Evolutionary conservation across 768 basidiomycete genomes (phyloP), one percentile per base, ranked within the genome.

Genomic region (Boletales sp.): DNA sequence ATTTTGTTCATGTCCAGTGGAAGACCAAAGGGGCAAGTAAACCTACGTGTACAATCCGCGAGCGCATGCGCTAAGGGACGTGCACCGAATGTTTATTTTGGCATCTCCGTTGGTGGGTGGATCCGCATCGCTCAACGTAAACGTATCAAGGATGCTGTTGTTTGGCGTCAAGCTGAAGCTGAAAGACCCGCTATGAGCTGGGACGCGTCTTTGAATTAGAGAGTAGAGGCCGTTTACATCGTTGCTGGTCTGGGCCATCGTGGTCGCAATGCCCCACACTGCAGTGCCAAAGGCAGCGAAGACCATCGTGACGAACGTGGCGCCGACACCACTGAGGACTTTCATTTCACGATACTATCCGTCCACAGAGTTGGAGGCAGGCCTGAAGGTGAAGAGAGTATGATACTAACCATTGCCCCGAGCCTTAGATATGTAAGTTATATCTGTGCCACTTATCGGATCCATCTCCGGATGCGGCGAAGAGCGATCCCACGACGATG

Each of bases 41-140:
- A 61, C 70, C 6, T 48, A 73, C 72, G 66, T 67, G 52, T 73
- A 72, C 9, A 72, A 45, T 1, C 73, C 72, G 2, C 72, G 65
- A 9, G 70, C 69, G 43, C 71, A 73, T 1, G 69, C 72, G 45
- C 65, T 72, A 33, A 69, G 46, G 9, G 70, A 67, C 0, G 65
- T 70, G 50, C 73, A 73, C 28, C 65, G 49, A 10, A 74, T 60
- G 28, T 63, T 41, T 39, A 74, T 61, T 5, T 44, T 44, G 2
- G 52, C 4, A 11, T 38, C 34, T 31, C 60, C 59, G 5, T 51
- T 51, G 11, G 18, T 28, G 25, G 5, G 41, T 2, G 54, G 36
- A 17, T 41, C 30, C 2, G 48, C 51, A 37, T 73, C 71, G 48
- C 64, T 62, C 50, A 74, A 41, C 9, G 61, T 59, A 44, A 74